phyloP scores from a whole-genome alignment of 768 basidiomycete species.

The Daedalea quercina region DNA sequence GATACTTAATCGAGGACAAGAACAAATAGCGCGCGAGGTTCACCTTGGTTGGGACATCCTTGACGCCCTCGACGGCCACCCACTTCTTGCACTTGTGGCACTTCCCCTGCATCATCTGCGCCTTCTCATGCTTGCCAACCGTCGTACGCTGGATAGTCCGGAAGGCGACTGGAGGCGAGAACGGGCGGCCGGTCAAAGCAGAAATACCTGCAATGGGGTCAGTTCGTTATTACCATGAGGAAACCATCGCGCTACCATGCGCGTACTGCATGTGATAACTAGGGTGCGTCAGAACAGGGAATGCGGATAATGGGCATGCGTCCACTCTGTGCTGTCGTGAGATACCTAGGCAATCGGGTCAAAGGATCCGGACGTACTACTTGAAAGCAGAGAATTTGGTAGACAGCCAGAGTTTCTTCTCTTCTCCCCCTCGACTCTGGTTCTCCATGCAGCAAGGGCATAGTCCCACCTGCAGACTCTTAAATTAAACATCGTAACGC shows the following conservation, averaged over 20 bases:
- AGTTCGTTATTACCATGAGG: neutral
- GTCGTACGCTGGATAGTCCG: constrained; percentile 39
- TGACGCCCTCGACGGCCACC: constrained; percentile 67
- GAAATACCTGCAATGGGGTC: constrained; percentile 50
- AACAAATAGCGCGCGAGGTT: neutral
- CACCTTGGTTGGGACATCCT: constrained; percentile 69
- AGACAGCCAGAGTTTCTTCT: constrained; percentile 60
- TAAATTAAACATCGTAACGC: neutral
- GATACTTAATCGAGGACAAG: neutral
- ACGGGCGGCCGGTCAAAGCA: constrained; percentile 58
- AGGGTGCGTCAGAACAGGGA: neutral
- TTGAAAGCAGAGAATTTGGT: constrained; percentile 83
- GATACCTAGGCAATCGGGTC: neutral
- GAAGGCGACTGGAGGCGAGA: constrained; percentile 69
- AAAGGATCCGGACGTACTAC: constrained; percentile 38
- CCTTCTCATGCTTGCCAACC: constrained; percentile 54
- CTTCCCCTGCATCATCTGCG: constrained; percentile 55
- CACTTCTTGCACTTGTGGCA: constrained; percentile 76
- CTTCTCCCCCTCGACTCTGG: constrained; percentile 52
- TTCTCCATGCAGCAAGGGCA: constrained; percentile 74
- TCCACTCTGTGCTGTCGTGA: neutral
- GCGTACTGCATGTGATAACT: constrained; percentile 83
- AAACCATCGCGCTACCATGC: constrained; percentile 44
- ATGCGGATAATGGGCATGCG: neutral
- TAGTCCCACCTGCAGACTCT: constrained; percentile 38